Percentiles rank a stretch among this genome's conserved stretches.
Evolutionary conservation across 208 protist genomes (phyloP).

Genomic region (Polymyxa betae): DNA sequence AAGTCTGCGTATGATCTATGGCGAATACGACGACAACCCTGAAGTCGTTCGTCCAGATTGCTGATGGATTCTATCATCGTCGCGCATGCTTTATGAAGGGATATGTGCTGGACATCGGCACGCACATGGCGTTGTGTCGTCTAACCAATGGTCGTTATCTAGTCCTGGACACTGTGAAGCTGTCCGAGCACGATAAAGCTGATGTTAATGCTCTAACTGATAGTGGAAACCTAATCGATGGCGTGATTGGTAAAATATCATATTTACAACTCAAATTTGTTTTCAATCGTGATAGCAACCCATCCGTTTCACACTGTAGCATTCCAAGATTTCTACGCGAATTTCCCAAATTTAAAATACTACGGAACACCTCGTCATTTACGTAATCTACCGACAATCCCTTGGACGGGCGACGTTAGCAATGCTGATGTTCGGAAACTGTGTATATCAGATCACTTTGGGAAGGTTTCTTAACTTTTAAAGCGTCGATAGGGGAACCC

Average conservation of each 20-base stretch:
- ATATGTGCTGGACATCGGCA: conserved; percentile 30
- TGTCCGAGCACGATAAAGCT: background rate
- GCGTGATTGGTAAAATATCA: conserved; percentile 30
- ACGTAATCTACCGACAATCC: conserved; percentile 35
- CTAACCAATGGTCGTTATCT: conserved; percentile 2
- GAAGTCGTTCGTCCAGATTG: background rate
- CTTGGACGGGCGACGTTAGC: conserved; percentile 37
- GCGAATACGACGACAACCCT: no score
- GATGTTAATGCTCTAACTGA: conserved; percentile 21
- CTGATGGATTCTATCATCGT: conserved; percentile 25
- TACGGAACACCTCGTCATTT: conserved; percentile 52
- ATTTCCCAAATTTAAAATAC: conserved; percentile 40
- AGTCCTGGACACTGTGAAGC: conserved; percentile 48
- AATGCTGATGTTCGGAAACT: background rate
- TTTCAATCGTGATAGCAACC: conserved; percentile 37
- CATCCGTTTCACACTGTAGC: conserved; percentile 54
- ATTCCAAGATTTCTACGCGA: conserved; percentile 46
- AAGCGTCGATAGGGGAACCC: background rate
- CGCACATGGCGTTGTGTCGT: conserved; percentile 48
- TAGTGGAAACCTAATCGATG: conserved; percentile 49
- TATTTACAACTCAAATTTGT: background rate
- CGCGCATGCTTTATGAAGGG: background rate
- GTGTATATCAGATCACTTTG: background rate
- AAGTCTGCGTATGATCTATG: no score
- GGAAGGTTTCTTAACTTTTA: background rate